Evolutionary conservation across 208 protist species (phyloP).

Genomic region (Porcisia deanei): DNA sequence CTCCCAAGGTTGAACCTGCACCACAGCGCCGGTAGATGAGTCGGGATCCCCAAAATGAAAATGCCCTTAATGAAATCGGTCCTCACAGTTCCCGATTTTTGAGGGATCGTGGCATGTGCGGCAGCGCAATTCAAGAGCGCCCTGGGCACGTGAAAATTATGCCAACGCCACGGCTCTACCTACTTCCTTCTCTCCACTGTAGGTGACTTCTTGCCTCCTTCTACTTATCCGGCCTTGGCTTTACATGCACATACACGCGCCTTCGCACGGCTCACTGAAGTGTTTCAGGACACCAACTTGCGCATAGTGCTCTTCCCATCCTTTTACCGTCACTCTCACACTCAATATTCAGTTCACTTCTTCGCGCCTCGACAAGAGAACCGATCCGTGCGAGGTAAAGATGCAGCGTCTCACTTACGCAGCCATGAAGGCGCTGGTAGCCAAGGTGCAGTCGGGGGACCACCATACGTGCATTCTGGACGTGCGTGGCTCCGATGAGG

Average conservation of each 20-base stretch:
- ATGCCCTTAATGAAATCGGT: too few species aligned
- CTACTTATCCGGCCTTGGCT: not conserved
- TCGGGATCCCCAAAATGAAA: not conserved
- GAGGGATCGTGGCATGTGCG: not conserved
- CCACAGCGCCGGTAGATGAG: too few species aligned
- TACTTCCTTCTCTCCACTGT: not conserved
- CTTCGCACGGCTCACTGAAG: not conserved
- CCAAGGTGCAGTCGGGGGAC: constrained; percentile 41
- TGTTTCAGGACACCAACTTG: not conserved
- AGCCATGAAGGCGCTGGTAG: constrained; percentile 59
- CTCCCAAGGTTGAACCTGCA: too few species aligned
- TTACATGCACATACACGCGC: not conserved
- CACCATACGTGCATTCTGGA: constrained; percentile 55
- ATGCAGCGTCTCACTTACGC: constrained; percentile 63
- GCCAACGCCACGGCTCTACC: not conserved
- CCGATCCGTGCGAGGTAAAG: not conserved
- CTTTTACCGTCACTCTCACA: not conserved
- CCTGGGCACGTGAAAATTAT: not conserved
- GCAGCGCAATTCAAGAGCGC: not conserved
- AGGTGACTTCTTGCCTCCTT: not conserved
- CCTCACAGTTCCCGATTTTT: not conserved
- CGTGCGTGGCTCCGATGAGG: constrained; percentile 63
- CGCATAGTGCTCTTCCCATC: not conserved
- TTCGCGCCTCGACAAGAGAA: not conserved
- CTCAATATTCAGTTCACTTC: not conserved